phyloP scores from a whole-genome alignment of 306 rosid genomes.

The Castanea crenata region DNA sequence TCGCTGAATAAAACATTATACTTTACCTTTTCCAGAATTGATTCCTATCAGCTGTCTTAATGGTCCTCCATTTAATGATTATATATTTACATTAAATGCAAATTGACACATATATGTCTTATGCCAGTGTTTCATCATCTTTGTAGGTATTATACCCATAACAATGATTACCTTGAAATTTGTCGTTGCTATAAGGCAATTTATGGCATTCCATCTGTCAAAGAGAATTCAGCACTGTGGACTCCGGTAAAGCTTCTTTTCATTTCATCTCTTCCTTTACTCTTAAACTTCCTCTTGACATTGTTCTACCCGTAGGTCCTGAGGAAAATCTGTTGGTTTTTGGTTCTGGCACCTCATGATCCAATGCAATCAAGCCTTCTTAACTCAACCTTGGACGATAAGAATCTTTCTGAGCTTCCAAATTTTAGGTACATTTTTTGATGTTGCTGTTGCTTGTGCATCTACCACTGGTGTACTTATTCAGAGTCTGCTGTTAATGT shows the following conservation, averaged over 20 bases:
- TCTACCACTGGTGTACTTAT: background rate
- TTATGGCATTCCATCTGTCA: conserved; percentile 79
- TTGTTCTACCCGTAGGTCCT: conserved; percentile 44
- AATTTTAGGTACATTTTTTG: conserved; percentile 51
- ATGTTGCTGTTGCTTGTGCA: background rate
- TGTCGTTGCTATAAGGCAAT: conserved; percentile 87
- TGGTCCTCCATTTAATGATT: background rate
- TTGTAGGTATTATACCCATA: conserved; percentile 71
- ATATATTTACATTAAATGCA: background rate
- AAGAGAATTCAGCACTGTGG: conserved; percentile 68
- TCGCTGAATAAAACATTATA: background rate
- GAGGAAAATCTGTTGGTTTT: conserved; percentile 89
- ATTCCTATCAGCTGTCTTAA: background rate
- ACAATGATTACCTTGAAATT: conserved; percentile 84
- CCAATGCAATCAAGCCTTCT: conserved; percentile 97
- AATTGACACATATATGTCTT: conserved; percentile 1
- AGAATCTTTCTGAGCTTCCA: conserved; percentile 75
- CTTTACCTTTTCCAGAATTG: background rate
- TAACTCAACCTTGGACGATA: conserved; percentile 85
- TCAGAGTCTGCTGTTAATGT: conserved; percentile 11
- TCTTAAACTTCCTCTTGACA: conserved; percentile 14
- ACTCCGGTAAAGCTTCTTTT: conserved; percentile 47
- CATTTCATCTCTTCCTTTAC: background rate
- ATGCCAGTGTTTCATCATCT: conserved; percentile 6
- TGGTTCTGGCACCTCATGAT: conserved; percentile 77